Evolutionary conservation across 2,329 filamentous ascomycete genomes (phyloP).

Genomic region (Fusarium sp.): DNA sequence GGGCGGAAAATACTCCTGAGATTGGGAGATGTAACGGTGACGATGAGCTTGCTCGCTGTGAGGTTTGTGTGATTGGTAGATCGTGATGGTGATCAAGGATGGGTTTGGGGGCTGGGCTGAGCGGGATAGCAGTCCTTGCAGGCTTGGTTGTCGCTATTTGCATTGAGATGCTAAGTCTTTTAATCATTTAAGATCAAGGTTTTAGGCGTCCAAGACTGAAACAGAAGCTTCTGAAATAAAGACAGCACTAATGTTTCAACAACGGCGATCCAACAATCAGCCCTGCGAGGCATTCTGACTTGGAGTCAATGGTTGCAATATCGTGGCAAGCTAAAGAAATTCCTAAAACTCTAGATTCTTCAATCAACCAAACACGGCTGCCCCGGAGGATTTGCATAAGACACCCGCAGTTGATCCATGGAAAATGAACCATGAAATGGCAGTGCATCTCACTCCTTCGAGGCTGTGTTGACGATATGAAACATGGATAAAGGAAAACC

Average conservation of each 20-base stretch:
- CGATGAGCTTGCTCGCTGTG: neutral
- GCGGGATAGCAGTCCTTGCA: neutral
- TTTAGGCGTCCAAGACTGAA: neutral
- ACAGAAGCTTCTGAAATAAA: neutral
- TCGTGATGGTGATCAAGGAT: neutral
- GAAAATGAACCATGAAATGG: neutral
- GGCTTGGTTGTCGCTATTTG: too few relatives aligned
- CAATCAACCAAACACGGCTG: neutral
- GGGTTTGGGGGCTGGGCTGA: neutral
- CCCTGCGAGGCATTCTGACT: neutral
- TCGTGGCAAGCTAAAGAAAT: neutral
- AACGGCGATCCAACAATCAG: neutral
- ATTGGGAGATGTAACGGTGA: neutral
- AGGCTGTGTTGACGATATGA: neutral
- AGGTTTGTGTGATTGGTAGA: neutral
- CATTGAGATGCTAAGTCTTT: neutral
- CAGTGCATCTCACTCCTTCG: neutral
- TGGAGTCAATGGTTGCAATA: neutral
- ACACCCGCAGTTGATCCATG: neutral
- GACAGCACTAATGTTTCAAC: neutral
- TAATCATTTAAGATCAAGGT: too few relatives aligned
- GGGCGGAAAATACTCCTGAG: neutral
- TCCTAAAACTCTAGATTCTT: fast-evolving
- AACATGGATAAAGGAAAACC: neutral
- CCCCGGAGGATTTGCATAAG: neutral